Conservation (phyloP, 108 stramenopile species). For the Discostella stelligeroides region DNA sequence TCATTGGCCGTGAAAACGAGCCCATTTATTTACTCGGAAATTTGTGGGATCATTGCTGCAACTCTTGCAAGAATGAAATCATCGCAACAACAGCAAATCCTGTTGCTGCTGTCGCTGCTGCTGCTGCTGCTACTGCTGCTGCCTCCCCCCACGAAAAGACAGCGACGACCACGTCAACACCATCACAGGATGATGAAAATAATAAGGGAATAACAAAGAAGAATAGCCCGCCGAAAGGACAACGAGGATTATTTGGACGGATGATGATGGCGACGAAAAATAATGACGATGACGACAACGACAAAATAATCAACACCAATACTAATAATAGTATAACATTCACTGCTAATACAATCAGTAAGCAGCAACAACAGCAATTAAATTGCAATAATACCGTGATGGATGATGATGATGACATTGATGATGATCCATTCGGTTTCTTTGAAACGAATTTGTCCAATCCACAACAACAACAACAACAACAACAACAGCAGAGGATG, state of each 20-base stretch:
- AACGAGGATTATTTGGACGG: constrained; percentile 24
- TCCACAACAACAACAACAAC: not conserved
- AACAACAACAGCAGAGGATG: constrained; percentile 12
- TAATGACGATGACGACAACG: not conserved
- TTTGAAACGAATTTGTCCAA: constrained; percentile 3
- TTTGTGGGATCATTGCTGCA: constrained; percentile 14
- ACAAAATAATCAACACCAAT: too few relatives aligned
- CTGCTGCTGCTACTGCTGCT: too few relatives aligned
- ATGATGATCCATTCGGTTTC: constrained; percentile 41
- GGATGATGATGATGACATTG: constrained; percentile 16
- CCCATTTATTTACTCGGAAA: constrained; percentile 43
- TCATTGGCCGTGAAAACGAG: constrained; percentile 50
- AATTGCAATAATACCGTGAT: too few relatives aligned
- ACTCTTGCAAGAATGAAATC: too few relatives aligned
- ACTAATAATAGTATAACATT: too few relatives aligned
- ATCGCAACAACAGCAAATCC: too few relatives aligned
- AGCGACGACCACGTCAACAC: too few relatives aligned
- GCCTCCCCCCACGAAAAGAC: too few relatives aligned
- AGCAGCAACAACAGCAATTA: too few relatives aligned
- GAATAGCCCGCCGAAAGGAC: not conserved
- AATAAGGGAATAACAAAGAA: not conserved
- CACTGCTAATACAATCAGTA: too few relatives aligned
- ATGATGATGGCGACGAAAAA: constrained; percentile 17
- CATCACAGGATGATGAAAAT: too few relatives aligned
- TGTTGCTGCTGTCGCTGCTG: too few relatives aligned